Evolutionary conservation across 2,329 filamentous ascomycete species (phyloP), one percentile per base, ranked within the genome.

Genomic region (Penicillium sp.): DNA sequence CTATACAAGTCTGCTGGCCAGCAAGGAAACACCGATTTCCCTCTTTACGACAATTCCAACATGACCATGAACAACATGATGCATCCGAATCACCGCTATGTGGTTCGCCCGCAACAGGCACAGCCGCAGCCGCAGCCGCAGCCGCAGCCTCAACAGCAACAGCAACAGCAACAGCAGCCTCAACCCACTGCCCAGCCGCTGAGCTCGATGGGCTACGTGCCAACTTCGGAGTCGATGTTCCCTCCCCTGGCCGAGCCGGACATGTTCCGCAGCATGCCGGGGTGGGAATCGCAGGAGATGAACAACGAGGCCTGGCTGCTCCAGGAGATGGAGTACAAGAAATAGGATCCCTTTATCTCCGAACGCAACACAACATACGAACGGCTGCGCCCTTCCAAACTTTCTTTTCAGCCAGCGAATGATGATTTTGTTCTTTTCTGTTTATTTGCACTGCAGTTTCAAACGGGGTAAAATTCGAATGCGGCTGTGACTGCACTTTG

Each of bases 1-100:
- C 24, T 29, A 12, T 62, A 60, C 34, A 57, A 59, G 15, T 52
- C 61, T 8, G 47, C 21, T 13, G 39, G 34, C 26, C 51, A 58
- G 21, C 51, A 46, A 4, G 54, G 49, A 1, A 43, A 45, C 7
- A 54, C 56, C 30, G 67, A 68, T 32, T 68, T 69, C 30, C 66
- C 66, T 4, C 57, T 69, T 20, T 68, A 60, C 33, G 59, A 62
- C 12, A 55, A 42, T 15, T 23, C 37, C 37, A 27, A 27, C 12
- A n/a, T 42, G 5, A 23, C 34, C 20, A 42, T 42, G 39, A 42
- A 42, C 39, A 29, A 29, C 39, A 42, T 42, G 39, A 29, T 42
- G 39, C 36, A 40, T 17, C n/a, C 36, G 21, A 40, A 40, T 15
- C 29, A 42, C 26, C 39, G 15, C 24, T 42, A 42, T 18, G n/a